Conservation (phyloP, 2,329 filamentous ascomycete genomes). For the Hymenoscyphus occultus region DNA sequence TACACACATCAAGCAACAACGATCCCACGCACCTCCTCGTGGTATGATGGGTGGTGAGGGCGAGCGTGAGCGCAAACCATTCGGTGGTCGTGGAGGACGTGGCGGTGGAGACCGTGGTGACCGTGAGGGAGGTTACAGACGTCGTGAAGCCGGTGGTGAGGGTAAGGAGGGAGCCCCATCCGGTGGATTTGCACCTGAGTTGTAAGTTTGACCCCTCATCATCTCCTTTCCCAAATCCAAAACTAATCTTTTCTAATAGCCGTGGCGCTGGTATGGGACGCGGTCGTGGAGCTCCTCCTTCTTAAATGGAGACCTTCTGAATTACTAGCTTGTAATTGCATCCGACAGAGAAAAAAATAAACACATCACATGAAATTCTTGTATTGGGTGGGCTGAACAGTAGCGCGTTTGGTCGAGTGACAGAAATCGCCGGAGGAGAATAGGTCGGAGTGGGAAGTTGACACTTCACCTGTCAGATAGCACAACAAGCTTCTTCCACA, state of each 20-base stretch:
- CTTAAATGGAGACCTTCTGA: constrained; percentile 32
- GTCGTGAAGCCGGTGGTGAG: constrained; percentile 70
- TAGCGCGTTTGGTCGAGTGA: constrained; percentile 49
- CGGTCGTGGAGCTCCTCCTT: constrained; percentile 69
- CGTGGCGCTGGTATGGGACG: constrained; percentile 79
- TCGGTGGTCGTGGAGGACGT: constrained; percentile 69
- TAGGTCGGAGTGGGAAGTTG: constrained; percentile 45
- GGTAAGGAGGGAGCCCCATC: constrained; percentile 89
- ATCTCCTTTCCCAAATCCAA: not conserved
- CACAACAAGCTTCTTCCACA: constrained; percentile 38
- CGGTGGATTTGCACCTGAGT: constrained; percentile 87
- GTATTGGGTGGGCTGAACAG: constrained; percentile 43
- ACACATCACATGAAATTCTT: constrained; percentile 30
- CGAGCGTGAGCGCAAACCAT: constrained; percentile 76
- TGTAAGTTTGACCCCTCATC: constrained; percentile 53
- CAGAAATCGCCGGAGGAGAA: constrained; percentile 46
- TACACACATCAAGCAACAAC: constrained; percentile 99
- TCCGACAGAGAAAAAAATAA: constrained; percentile 32
- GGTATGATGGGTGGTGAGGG: constrained; percentile 93
- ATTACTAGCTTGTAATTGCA: constrained; percentile 35
- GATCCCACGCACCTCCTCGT: constrained; percentile 81
- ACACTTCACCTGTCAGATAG: constrained; percentile 41
- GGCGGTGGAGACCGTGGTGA: constrained; percentile 60
- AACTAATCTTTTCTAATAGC: constrained; percentile 48
- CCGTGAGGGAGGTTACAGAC: constrained; percentile 87